Percentiles rank a stretch among this genome's conserved stretches.
Evolutionary conservation across 768 basidiomycete genomes (phyloP).

Genomic region (Chlorophyllum brunneum): DNA sequence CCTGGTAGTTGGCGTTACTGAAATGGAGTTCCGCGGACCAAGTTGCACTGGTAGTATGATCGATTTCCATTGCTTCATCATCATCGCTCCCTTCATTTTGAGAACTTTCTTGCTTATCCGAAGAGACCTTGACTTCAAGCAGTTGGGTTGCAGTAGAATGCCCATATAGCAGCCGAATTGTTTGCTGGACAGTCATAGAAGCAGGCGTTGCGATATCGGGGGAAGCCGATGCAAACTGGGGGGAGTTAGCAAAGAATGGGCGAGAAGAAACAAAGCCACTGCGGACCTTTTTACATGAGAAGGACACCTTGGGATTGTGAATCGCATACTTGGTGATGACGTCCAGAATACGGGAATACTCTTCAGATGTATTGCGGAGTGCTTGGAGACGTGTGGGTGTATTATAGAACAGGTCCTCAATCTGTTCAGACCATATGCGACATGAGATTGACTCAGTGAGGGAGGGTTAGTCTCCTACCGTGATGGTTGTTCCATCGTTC

Average conservation of each 20-base stretch:
- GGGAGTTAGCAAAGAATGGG: background rate
- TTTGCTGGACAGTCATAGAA: constrained; percentile 55
- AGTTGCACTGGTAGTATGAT: constrained; percentile 27
- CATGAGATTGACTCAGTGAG: background rate
- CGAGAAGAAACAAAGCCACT: background rate
- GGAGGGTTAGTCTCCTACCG: constrained; percentile 43
- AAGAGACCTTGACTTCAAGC: constrained; percentile 38
- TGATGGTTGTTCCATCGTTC: constrained; percentile 90
- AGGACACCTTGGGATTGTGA: constrained; percentile 86
- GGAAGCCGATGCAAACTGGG: constrained; percentile 63
- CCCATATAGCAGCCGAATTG: constrained; percentile 81
- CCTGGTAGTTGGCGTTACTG: constrained; percentile 86
- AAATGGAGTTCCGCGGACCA: constrained; percentile 78
- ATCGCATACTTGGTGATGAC: constrained; percentile 91
- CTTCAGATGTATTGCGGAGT: constrained; percentile 80
- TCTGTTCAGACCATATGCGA: constrained; percentile 39
- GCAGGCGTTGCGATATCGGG: constrained; percentile 84
- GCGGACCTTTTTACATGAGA: constrained; percentile 86
- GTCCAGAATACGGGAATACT: constrained; percentile 87
- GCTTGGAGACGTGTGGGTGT: constrained; percentile 85
- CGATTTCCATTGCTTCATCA: constrained; percentile 27
- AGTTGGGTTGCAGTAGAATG: constrained; percentile 78
- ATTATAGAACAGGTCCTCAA: constrained; percentile 95
- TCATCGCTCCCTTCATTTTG: constrained; percentile 27
- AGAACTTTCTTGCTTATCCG: constrained; percentile 25